phyloP scores from a whole-genome alignment of 2,329 filamentous ascomycete species.

The Endothia cerciana region DNA sequence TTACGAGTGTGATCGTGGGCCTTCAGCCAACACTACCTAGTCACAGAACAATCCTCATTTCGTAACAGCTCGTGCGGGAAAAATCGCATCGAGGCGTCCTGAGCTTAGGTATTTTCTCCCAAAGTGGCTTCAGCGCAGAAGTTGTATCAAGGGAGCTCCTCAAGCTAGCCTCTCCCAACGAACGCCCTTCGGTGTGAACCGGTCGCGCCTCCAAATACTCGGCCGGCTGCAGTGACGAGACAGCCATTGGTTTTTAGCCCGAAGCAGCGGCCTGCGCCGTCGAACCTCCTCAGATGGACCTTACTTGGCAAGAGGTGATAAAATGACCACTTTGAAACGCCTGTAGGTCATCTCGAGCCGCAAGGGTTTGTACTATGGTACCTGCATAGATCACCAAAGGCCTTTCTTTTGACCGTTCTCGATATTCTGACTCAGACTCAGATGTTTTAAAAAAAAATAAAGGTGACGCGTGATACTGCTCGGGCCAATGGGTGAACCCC shows the following conservation, averaged over 20 bases:
- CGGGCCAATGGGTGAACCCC: neutral
- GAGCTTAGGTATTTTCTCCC: neutral
- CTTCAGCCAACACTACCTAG: too few relatives aligned
- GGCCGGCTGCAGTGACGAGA: neutral
- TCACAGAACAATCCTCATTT: too few relatives aligned
- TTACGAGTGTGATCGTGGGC: conserved; percentile 2
- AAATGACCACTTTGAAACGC: neutral
- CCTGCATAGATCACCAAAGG: neutral
- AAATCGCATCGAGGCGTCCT: neutral
- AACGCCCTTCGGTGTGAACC: too few relatives aligned
- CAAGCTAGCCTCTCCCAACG: neutral
- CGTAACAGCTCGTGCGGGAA: neutral
- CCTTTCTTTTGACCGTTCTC: neutral
- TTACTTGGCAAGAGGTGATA: neutral
- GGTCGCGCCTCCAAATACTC: neutral
- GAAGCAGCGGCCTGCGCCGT: neutral
- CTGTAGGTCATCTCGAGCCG: neutral
- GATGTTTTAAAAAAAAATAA: neutral
- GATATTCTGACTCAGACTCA: neutral
- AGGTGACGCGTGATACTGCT: neutral
- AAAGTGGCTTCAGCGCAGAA: neutral
- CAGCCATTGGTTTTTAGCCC: neutral
- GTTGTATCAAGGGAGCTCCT: neutral
- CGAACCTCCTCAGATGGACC: neutral
- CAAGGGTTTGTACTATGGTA: neutral